These are phyloP conservation scores for Candida pini DNA, from an alignment of 805 yeast species.

Conservation along the genomic window DNA sequence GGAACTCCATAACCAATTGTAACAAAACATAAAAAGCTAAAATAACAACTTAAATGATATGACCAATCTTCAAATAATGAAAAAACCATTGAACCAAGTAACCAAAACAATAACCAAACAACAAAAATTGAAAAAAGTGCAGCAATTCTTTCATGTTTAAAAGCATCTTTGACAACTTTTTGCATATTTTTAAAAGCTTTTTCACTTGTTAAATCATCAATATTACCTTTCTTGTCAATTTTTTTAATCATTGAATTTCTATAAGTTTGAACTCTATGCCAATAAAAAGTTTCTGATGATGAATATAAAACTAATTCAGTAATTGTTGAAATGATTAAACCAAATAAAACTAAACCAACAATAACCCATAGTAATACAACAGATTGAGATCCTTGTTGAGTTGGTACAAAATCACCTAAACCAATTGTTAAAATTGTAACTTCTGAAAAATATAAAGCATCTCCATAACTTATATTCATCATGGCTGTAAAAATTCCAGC, in stretches of 20 bases:
- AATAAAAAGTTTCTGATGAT: constrained; percentile 55
- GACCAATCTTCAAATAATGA: constrained; percentile 60
- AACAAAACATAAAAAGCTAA: constrained; percentile 65
- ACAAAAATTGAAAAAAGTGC: constrained; percentile 36
- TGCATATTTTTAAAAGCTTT: constrained; percentile 56
- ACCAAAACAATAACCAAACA: constrained; percentile 55
- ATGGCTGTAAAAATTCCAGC: constrained; percentile 49
- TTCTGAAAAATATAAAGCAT: constrained; percentile 66
- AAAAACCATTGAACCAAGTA: constrained; percentile 68
- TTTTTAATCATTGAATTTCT: constrained; percentile 33
- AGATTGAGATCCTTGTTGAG: constrained; percentile 46
- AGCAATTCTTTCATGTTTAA: constrained; percentile 30
- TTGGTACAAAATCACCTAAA: constrained; percentile 66
- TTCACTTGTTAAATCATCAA: constrained; percentile 30
- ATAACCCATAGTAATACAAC: constrained; percentile 59
- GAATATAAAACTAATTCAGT: constrained; percentile 58
- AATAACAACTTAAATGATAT: constrained; percentile 68
- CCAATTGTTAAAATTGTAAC: constrained; percentile 79
- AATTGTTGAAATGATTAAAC: constrained; percentile 67
- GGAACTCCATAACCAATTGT: constrained; percentile 86
- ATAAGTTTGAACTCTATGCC: constrained; percentile 55
- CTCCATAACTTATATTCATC: constrained; percentile 48
- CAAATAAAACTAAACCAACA: constrained; percentile 66
- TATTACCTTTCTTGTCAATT: constrained; percentile 6
- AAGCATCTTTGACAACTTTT: constrained; percentile 39